Evolutionary conservation across 192 early-diverging fungal species (phyloP).

Genomic region (Linnemannia zychae): DNA sequence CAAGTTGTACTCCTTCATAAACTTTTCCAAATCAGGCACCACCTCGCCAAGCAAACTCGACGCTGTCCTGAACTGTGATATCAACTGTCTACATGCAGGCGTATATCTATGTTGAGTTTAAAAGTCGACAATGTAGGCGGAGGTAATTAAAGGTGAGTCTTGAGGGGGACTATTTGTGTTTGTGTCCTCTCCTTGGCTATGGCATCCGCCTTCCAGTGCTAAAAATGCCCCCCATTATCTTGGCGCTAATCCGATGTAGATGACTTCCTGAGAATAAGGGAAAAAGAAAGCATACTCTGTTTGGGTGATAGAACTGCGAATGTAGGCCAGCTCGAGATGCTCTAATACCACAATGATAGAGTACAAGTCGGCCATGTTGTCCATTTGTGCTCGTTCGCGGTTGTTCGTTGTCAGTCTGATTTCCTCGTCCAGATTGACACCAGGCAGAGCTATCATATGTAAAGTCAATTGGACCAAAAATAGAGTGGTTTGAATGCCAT

Average conservation of each 20-base stretch:
- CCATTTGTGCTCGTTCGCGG: slow-evolving; percentile 90
- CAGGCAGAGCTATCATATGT: slow-evolving; percentile 21
- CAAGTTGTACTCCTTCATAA: slow-evolving; percentile 88
- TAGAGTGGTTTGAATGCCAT: not conserved
- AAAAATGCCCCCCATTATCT: too few relatives aligned
- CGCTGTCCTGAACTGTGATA: slow-evolving; percentile 92
- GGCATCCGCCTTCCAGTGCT: too few relatives aligned
- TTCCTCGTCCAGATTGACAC: slow-evolving; percentile 68
- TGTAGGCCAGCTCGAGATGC: slow-evolving; percentile 93
- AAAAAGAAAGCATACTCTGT: slow-evolving; percentile 71
- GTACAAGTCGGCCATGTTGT: slow-evolving; percentile 94
- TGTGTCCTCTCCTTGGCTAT: too few relatives aligned
- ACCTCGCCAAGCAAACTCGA: slow-evolving; percentile 72
- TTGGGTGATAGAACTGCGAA: slow-evolving; percentile 86
- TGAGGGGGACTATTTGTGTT: too few relatives aligned
- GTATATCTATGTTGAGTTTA: slow-evolving; percentile 87
- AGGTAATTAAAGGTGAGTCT: too few relatives aligned
- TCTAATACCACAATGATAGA: slow-evolving; percentile 93
- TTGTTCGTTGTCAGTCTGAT: slow-evolving; percentile 85
- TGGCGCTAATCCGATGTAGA: too few relatives aligned
- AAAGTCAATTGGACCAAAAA: not conserved
- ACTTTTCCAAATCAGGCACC: slow-evolving; percentile 76
- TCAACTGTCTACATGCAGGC: slow-evolving; percentile 88
- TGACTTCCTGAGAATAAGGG: not conserved
- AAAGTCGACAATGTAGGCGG: not conserved